Percentiles rank a stretch among this genome's conserved stretches.
These are phyloP conservation scores for Chytridiales sp. DNA, from an alignment of 371 early-diverging fungal genomes.

Conservation along the genomic window DNA sequence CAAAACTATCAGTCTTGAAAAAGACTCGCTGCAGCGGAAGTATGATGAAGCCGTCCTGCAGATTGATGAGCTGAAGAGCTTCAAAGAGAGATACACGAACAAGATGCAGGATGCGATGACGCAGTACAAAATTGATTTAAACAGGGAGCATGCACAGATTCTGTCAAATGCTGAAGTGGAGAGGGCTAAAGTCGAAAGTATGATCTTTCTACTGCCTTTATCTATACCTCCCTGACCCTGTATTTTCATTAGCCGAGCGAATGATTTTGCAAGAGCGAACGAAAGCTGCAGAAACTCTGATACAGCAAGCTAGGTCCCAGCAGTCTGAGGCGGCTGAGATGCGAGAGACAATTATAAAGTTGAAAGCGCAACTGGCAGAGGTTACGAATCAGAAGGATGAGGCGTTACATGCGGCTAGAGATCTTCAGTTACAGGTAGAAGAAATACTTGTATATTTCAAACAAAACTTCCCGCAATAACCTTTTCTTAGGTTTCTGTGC, in stretches of 20 bases:
- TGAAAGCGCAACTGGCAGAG: conserved; percentile 9
- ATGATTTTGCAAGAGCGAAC: conserved; percentile 31
- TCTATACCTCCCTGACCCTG: background rate
- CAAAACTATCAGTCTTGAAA: conserved; percentile 30
- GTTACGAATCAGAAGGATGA: conserved; percentile 22
- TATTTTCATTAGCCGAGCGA: conserved; percentile 29
- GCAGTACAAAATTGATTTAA: conserved; percentile 47
- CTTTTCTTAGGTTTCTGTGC: conserved; percentile 21
- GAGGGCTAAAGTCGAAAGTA: conserved; percentile 38
- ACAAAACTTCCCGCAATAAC: too few species aligned
- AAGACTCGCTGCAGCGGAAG: conserved; percentile 29
- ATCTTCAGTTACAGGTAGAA: conserved; percentile 32
- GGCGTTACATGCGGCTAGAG: conserved; percentile 19
- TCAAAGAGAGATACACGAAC: conserved; percentile 43
- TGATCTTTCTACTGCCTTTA: conserved; percentile 1
- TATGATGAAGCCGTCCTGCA: conserved; percentile 36
- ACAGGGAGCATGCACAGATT: conserved; percentile 36
- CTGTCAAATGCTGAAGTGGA: conserved; percentile 42
- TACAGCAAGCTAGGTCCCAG: conserved; percentile 17
- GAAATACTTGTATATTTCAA: background rate
- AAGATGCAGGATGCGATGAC: conserved; percentile 47
- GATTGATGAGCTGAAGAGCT: conserved; percentile 30
- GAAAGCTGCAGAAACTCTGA: conserved; percentile 25
- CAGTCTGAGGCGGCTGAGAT: conserved; percentile 26
- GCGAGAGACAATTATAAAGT: conserved; percentile 16